Evolutionary conservation across 768 basidiomycete species (phyloP), one percentile per base, ranked within the genome.

Genomic region (Suillus americanus): DNA sequence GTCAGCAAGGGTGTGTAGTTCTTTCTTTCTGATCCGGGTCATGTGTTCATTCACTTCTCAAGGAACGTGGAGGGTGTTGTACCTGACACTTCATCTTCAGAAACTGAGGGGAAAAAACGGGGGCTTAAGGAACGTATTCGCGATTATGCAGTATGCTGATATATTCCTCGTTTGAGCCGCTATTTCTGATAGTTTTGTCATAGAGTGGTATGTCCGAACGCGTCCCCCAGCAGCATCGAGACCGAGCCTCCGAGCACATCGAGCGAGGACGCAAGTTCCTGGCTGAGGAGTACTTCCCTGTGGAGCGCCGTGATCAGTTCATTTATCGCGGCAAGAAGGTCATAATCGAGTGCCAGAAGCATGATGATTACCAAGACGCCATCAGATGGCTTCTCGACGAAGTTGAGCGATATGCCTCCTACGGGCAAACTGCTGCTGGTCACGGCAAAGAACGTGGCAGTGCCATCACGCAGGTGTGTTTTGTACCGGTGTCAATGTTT

Each of bases 301-400:
- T 90, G 69, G 95, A 95, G 76, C 82, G 97, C 25, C 85, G 94
- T 28, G 94, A 97, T 62, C 94, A 94, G 72, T 97, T 95, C 77
- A 91, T 99, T 72, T 97, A 90, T 81, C 86, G 97, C 14, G 83
- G 87, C 7, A 98, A 98, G 83, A 98, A 97, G 87, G 89, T 91
- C 43, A 86, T 97, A 61, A 83, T 96, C 64, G 96, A 98, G 72
- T 95, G 93, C 73, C 95, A 97, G 78, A 89, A 90, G 72, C 95
- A 97, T 77, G 83, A 89, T 61, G 91, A 97, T 73, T 98, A 97
- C 77, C 92, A 95, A 69, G 87, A 88, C 64, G 85, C 88, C 8
- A 80, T 94, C 55, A 79, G 79, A n/a, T 94, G 92, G 92, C 79
- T 94, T 6, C 78, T 94, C 38, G 76, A 79, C 30, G 82, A 82